Conservation (phyloP, 2,329 filamentous ascomycete species). For the Sporothrix variecibatus region DNA sequence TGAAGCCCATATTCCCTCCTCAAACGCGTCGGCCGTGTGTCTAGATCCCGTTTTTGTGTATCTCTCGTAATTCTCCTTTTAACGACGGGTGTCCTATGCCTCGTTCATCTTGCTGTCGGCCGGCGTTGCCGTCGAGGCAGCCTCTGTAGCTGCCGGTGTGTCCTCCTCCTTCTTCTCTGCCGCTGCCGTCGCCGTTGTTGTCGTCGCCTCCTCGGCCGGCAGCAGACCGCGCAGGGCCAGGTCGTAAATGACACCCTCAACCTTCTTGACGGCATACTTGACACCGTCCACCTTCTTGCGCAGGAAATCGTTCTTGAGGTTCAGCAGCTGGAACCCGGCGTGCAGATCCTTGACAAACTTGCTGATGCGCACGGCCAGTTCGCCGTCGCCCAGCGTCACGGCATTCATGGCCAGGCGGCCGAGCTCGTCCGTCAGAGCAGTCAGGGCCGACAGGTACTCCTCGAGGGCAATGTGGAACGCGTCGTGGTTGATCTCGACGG, state of each 20-base stretch:
- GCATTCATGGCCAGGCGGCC: constrained; percentile 89
- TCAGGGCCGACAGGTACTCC: constrained; percentile 89
- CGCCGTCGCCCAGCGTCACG: constrained; percentile 87
- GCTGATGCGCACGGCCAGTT: constrained; percentile 82
- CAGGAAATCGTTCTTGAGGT: constrained; percentile 93
- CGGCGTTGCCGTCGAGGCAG: background rate
- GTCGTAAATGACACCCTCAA: constrained; percentile 98
- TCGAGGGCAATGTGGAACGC: constrained; percentile 95
- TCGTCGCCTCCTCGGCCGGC: constrained; percentile 46
- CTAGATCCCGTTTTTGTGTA: background rate
- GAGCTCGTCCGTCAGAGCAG: constrained; percentile 86
- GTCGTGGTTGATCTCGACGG: constrained; percentile 86
- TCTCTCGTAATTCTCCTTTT: background rate
- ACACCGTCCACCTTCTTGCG: constrained; percentile 87
- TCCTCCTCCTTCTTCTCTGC: background rate
- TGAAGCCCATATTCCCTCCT: background rate
- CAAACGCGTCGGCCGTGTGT: background rate
- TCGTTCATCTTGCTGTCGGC: constrained; percentile 29
- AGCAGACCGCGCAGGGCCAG: constrained; percentile 82
- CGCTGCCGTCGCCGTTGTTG: background rate
- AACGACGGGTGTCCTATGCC: background rate
- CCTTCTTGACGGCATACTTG: constrained; percentile 97
- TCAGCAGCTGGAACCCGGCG: constrained; percentile 93
- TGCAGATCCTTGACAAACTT: constrained; percentile 94
- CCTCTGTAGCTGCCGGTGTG: background rate